Conservation (phyloP, 2,329 filamentous ascomycete species). For the Knufia fluminis region DNA sequence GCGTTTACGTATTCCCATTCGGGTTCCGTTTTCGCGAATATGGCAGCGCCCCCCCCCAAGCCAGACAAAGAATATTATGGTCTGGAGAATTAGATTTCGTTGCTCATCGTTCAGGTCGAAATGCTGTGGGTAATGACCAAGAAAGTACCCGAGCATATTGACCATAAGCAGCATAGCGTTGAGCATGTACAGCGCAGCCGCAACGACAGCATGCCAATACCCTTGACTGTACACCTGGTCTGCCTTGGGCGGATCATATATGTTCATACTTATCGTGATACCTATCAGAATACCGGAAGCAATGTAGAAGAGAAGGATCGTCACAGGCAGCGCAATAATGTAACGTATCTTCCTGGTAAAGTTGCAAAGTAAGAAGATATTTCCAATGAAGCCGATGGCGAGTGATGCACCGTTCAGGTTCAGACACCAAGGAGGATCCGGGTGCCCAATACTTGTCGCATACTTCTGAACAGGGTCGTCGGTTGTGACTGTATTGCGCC, state of each 20-base stretch:
- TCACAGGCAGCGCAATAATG: slow-evolving; percentile 70
- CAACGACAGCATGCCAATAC: slow-evolving; percentile 77
- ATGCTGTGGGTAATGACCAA: slow-evolving; percentile 66
- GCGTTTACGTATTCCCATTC: slow-evolving; percentile 56
- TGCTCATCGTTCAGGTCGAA: slow-evolving; percentile 72
- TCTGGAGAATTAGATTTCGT: slow-evolving; percentile 81
- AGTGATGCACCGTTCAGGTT: slow-evolving; percentile 71
- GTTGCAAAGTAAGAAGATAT: slow-evolving; percentile 74
- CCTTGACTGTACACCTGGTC: slow-evolving; percentile 52
- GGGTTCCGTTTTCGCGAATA: slow-evolving; percentile 63
- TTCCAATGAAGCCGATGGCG: slow-evolving; percentile 65
- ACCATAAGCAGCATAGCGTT: slow-evolving; percentile 66
- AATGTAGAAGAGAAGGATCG: slow-evolving; percentile 69
- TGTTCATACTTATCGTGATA: slow-evolving; percentile 51
- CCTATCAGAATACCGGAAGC: slow-evolving; percentile 56
- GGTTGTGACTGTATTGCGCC: slow-evolving; percentile 50
- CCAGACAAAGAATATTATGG: slow-evolving; percentile 75
- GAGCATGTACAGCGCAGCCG: slow-evolving; percentile 69
- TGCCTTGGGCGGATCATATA: neutral
- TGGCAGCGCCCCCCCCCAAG: slow-evolving; percentile 64
- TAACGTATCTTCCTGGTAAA: slow-evolving; percentile 76
- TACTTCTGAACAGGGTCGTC: slow-evolving; percentile 40
- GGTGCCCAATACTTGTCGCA: slow-evolving; percentile 42
- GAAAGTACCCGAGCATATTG: slow-evolving; percentile 69
- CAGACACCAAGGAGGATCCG: slow-evolving; percentile 66